Evolutionary conservation across 306 rosid genomes (phyloP), one percentile per base, ranked within the genome.

Genomic region (Acacia melanoxylon): DNA sequence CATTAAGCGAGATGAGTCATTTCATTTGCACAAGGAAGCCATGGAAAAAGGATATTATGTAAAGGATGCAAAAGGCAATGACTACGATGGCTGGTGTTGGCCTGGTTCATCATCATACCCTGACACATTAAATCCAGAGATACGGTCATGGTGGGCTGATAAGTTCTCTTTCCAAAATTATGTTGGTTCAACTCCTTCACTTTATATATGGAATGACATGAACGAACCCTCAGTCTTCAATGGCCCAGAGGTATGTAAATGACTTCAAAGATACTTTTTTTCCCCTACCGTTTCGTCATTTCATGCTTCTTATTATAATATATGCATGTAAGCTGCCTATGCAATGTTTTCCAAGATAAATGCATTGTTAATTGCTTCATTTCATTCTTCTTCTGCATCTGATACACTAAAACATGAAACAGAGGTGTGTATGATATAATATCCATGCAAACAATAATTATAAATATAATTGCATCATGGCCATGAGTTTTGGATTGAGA

Each of bases 21-120:
- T 48, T 76, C 78, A 40, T 56, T 67, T 95, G 89, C 99, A 95
- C 79, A 92, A 89, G 86, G 98, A 95, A 86, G 98, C 98, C 1
- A 83, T 90, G 0, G 80, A 87, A 41, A 95, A 89, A 78, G 91
- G 97, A 33, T 92, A 95, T 88, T 95, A 95, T 91, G 94, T 93
- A 49, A 95, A 91, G 91, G 99, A 95, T 91, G 87, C 94, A 15
- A 76, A 71, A 68, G 98, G 99, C 35, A 95, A 91, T 49, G 98
- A 92, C 79, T 95, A 56, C 61, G 97, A 95, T 80, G 99, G 99
- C 17, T 95, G 99, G 99, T 95, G 99, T 81, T 95, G 99, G 99
- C 91, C 99, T 22, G 99, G 99, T 59, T 93, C 99, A 1, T 95
- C 99, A 1, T 95, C 99, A 1, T 95, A 95, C 83, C 84, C 83